phyloP scores from a whole-genome alignment of 1,139 yeast species.

The Suhomyces yuchorum region DNA sequence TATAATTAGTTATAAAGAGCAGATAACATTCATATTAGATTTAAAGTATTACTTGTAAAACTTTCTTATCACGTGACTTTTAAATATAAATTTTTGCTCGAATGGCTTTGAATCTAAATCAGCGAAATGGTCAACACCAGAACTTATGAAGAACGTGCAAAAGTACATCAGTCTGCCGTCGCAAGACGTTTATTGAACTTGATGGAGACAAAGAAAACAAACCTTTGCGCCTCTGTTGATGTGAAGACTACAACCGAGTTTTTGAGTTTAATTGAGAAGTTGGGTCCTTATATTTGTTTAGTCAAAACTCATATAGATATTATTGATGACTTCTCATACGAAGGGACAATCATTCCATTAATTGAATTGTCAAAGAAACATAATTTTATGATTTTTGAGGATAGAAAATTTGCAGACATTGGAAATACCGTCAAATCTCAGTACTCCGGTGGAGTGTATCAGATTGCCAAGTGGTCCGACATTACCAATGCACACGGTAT shows the following conservation, averaged over 20 bases:
- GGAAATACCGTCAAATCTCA: constrained; percentile 98
- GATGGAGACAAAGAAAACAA: constrained; percentile 81
- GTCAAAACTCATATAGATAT: constrained; percentile 96
- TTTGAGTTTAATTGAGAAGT: constrained; percentile 65
- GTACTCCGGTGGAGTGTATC: constrained; percentile 85
- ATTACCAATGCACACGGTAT: constrained; percentile 98
- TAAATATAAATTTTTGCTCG: neutral
- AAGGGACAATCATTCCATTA: constrained; percentile 75
- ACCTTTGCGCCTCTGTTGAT: constrained; percentile 95
- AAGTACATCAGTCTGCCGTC: constrained; percentile 70
- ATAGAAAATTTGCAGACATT: constrained; percentile 96
- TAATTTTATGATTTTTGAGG: constrained; percentile 88
- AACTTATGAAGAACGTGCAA: constrained; percentile 71
- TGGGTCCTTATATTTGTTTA: constrained; percentile 91
- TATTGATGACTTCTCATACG: constrained; percentile 82
- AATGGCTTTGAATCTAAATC: neutral
- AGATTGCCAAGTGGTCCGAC: constrained; percentile 92
- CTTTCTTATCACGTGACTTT: neutral
- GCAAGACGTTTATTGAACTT: constrained; percentile 73
- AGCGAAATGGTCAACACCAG: constrained; percentile 25
- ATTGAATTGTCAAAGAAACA: constrained; percentile 71
- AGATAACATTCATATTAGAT: neutral
- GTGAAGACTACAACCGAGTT: constrained; percentile 79
- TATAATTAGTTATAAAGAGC: neutral
- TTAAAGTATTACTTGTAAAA: no score